Evolutionary conservation across 192 early-diverging fungal genomes (phyloP).

Genomic region (Podila verticillata): DNA sequence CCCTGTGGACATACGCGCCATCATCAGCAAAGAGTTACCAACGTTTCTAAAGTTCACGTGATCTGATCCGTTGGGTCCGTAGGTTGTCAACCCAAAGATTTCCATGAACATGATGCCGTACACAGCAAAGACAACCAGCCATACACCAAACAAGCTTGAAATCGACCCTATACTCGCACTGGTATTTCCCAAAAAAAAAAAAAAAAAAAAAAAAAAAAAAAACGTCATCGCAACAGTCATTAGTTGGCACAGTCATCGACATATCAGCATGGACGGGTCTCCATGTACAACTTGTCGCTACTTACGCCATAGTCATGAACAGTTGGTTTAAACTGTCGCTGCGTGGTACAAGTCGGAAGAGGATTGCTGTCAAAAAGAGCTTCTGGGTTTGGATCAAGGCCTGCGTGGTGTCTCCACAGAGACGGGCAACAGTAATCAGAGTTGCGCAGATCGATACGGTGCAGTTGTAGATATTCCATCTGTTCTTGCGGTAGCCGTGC

Average conservation of each 20-base stretch:
- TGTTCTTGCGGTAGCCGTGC: conserved; percentile 55
- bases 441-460: conserved; percentile 64
- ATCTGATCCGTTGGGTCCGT: conserved; percentile 53
- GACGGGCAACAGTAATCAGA: conserved; percentile 27
- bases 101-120: conserved; percentile 71
- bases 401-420: conserved; percentile 18
- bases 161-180: conserved; percentile 58
- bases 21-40: conserved; percentile 54
- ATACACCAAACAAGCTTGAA: conserved; percentile 64
- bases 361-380: conserved; percentile 62
- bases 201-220: not conserved
- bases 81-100: conserved; percentile 68
- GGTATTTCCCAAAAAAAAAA: conserved; percentile 12
- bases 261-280: no score
- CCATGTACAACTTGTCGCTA: not conserved
- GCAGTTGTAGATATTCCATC: conserved; percentile 75
- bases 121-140: conserved; percentile 64
- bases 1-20: conserved; percentile 67
- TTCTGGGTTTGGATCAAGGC: conserved; percentile 62
- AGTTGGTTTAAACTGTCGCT: conserved; percentile 68
- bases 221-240: not conserved
- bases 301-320: conserved; percentile 70
- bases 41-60: conserved; percentile 65
- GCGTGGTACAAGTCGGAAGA: conserved; percentile 65
- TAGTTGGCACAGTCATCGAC: no score